phyloP scores from a whole-genome alignment of 2,329 filamentous ascomycete genomes.

The Akanthomyces muscarius region DNA sequence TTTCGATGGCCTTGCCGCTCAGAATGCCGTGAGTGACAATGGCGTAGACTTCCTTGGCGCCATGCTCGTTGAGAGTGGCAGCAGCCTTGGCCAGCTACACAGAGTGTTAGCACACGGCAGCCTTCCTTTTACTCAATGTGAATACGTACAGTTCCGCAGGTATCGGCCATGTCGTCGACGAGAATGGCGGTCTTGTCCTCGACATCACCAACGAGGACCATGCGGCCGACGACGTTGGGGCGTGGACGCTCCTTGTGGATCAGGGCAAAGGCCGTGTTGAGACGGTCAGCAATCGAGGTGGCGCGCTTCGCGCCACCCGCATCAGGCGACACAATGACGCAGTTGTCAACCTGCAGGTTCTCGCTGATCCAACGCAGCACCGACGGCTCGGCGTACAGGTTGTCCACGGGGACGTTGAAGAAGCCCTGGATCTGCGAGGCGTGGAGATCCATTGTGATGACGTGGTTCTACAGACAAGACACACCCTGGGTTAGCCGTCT shows the following conservation, averaged over 20 bases:
- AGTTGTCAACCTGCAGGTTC: conserved; percentile 75
- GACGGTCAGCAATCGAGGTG: conserved; percentile 85
- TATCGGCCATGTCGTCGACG: conserved; percentile 97
- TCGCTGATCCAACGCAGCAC: conserved; percentile 88
- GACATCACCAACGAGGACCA: conserved; percentile 93
- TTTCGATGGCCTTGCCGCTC: conserved; percentile 82
- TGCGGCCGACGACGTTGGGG: conserved; percentile 80
- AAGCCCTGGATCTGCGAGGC: conserved; percentile 94
- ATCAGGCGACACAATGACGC: conserved; percentile 91
- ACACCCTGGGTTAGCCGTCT: conserved; percentile 41
- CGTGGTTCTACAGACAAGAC: conserved; percentile 55
- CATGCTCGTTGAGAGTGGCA: conserved; percentile 79
- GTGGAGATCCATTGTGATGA: conserved; percentile 95
- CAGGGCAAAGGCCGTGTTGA: conserved; percentile 86
- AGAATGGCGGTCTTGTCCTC: conserved; percentile 88
- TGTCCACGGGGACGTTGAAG: conserved; percentile 74
- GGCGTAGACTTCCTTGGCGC: conserved; percentile 82
- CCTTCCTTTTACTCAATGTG: neutral
- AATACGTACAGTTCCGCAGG: conserved; percentile 66
- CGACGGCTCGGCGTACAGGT: conserved; percentile 91
- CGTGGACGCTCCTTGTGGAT: conserved; percentile 95
- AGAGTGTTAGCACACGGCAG: conserved; percentile 15
- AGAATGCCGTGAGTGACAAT: conserved; percentile 95
- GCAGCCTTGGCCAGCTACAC: conserved; percentile 69
- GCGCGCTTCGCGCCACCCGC: conserved; percentile 92